Percentiles rank a stretch among this genome's conserved stretches.
Conservation (phyloP, 2,329 filamentous ascomycete genomes). For the Xylariaceae sp. region DNA sequence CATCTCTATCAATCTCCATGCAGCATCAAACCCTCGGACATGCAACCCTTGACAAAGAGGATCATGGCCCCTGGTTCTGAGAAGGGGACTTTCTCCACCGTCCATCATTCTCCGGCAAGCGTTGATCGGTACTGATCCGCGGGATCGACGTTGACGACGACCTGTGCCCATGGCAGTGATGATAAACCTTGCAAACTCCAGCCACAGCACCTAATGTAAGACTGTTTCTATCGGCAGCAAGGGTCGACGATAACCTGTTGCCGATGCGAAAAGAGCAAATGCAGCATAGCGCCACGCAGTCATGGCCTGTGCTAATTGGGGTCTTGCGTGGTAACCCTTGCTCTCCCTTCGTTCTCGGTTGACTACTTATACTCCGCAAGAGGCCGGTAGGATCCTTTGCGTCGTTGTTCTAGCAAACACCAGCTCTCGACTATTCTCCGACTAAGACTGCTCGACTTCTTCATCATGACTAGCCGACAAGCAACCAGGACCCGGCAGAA, state of each 20-base stretch:
- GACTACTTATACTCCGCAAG: constrained; percentile 18
- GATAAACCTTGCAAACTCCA: constrained; percentile 12
- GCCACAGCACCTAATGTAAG: constrained; percentile 10
- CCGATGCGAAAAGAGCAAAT: constrained; percentile 14
- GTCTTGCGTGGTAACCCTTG: constrained; percentile 7
- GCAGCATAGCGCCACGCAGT: constrained; percentile 18
- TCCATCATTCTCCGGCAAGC: too few relatives aligned
- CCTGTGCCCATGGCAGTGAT: too few relatives aligned
- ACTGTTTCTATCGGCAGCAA: too few relatives aligned
- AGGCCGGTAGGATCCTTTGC: constrained; percentile 8
- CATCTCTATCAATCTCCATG: too few relatives aligned
- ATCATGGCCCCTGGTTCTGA: too few relatives aligned
- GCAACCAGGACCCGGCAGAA: constrained; percentile 22
- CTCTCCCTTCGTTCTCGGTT: constrained; percentile 7
- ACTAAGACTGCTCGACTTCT: too few relatives aligned
- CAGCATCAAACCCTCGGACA: too few relatives aligned
- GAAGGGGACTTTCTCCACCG: too few relatives aligned
- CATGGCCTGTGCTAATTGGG: constrained; percentile 12
- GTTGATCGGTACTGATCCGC: too few relatives aligned
- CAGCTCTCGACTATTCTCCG: constrained; percentile 5
- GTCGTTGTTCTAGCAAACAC: constrained; percentile 4
- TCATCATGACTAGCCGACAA: constrained; percentile 20
- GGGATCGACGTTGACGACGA: too few relatives aligned
- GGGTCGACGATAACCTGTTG: too few relatives aligned
- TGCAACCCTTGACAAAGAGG: too few relatives aligned